Conservation (phyloP, 306 rosid species). For the Leucaena leucocephala region DNA sequence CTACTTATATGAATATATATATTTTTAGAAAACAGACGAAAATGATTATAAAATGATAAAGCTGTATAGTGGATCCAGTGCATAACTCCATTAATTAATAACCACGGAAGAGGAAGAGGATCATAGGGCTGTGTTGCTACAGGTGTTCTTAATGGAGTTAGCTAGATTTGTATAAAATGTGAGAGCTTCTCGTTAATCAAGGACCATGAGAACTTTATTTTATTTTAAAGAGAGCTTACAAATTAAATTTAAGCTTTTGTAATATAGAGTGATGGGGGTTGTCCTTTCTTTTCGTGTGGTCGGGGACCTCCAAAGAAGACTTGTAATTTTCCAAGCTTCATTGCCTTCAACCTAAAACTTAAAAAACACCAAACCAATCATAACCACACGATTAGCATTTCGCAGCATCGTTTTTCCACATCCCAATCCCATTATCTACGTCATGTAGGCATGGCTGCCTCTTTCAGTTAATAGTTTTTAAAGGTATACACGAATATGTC, state of each 20-base stretch:
- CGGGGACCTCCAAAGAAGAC: constrained; percentile 26
- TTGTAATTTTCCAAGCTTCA: constrained; percentile 29
- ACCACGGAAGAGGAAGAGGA: background rate
- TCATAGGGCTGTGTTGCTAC: background rate
- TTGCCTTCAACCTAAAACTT: constrained; percentile 15
- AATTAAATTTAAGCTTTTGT: background rate
- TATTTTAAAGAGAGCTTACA: background rate
- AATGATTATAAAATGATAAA: background rate
- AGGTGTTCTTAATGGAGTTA: background rate
- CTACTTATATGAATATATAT: background rate
- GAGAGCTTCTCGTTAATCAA: background rate
- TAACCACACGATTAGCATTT: constrained; percentile 36
- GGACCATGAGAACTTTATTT: background rate
- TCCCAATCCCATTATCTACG: constrained; percentile 38
- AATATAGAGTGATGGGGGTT: constrained; percentile 22
- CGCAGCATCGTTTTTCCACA: constrained; percentile 46
- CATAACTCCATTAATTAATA: constrained; percentile 5
- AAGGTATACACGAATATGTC: background rate
- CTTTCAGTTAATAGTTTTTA: background rate
- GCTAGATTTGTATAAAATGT: constrained; percentile 18
- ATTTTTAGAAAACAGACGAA: background rate
- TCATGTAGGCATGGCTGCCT: background rate
- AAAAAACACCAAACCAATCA: constrained; percentile 25
- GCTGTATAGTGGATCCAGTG: constrained; percentile 22
- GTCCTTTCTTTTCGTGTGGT: constrained; percentile 28